phyloP scores from a whole-genome alignment of 805 yeast genomes.

The Starmerella riodocensis region DNA sequence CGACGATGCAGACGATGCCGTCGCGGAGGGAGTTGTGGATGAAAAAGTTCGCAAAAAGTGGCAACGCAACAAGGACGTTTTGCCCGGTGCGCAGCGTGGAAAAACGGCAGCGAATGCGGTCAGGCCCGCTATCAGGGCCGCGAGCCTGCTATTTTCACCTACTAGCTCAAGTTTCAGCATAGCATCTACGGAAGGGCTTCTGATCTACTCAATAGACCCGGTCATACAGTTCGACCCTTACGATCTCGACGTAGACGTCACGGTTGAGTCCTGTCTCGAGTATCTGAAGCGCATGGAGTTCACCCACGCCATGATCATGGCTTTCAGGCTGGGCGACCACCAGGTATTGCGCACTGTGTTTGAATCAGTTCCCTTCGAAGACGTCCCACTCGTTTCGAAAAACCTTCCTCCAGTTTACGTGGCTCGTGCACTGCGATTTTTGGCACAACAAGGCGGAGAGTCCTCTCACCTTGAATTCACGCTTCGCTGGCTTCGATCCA shows the following conservation, averaged over 20 bases:
- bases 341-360: conserved; percentile 59
- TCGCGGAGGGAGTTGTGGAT: conserved; percentile 51
- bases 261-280: conserved; percentile 61
- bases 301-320: conserved; percentile 74
- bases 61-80: conserved; percentile 36
- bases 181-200: conserved; percentile 86
- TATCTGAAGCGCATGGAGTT: conserved; percentile 49
- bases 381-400: conserved; percentile 51
- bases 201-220: conserved; percentile 66
- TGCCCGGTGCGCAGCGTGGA: conserved; percentile 81
- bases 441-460: conserved; percentile 53
- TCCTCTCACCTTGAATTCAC: conserved; percentile 78
- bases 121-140: conserved; percentile 73
- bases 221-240: conserved; percentile 74
- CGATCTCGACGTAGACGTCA: conserved; percentile 83
- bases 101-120: conserved; percentile 65
- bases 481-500: conserved; percentile 61
- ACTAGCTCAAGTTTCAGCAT: conserved; percentile 84
- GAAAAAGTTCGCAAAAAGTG: conserved; percentile 8
- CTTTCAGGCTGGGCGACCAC: conserved; percentile 79
- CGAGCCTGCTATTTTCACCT: conserved; percentile 72
- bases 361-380: conserved; percentile 58
- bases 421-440: conserved; percentile 49
- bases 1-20: conserved; percentile 73
- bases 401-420: conserved; percentile 70